A percentile compares a stretch with the other conserved stretches of the same genome.
phyloP scores from a whole-genome alignment of 2,329 filamentous ascomycete genomes.

The Fonsecaea pugnacius region DNA sequence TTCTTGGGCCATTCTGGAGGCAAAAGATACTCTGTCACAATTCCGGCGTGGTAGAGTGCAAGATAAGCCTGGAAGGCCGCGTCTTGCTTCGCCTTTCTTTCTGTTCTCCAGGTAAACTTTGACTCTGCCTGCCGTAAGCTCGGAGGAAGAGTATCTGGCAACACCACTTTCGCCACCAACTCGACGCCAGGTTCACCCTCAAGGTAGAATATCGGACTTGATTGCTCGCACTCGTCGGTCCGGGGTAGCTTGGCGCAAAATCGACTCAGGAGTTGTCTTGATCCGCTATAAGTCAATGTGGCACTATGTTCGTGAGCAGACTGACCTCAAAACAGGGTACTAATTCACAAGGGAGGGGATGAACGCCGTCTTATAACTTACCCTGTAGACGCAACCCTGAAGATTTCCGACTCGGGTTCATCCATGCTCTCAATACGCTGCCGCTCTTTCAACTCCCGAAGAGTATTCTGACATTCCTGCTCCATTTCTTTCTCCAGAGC shows the following conservation, averaged over 20 bases:
- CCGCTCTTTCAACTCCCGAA: conserved; percentile 43
- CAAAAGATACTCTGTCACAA: conserved; percentile 78
- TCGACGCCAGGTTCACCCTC: conserved; percentile 40
- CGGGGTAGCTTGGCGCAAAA: conserved; percentile 71
- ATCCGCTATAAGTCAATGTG: conserved; percentile 71
- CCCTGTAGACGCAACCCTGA: conserved; percentile 52
- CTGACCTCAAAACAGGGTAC: conserved; percentile 2
- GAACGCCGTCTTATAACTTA: conserved; percentile 34
- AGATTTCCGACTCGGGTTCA: conserved; percentile 45
- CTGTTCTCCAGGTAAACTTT: conserved; percentile 66
- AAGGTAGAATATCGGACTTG: conserved; percentile 69
- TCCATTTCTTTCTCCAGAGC: conserved; percentile 75
- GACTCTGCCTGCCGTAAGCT: conserved; percentile 62
- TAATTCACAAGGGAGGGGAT: conserved; percentile 36
- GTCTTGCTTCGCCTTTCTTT: conserved; percentile 76
- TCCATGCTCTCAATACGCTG: conserved; percentile 56
- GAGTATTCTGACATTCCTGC: conserved; percentile 62
- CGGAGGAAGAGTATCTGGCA: conserved; percentile 73
- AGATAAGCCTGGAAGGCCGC: conserved; percentile 81
- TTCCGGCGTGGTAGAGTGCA: conserved; percentile 67
- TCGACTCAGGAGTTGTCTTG: conserved; percentile 76
- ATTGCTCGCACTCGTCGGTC: conserved; percentile 51
- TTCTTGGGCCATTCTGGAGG: conserved; percentile 50
- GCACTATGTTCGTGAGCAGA: conserved; percentile 54
- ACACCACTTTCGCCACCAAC: conserved; percentile 62